Base-by-base conservation (phyloP, 2,329 filamentous ascomycete genomes). In the Aspergillus ustus region DNA sequence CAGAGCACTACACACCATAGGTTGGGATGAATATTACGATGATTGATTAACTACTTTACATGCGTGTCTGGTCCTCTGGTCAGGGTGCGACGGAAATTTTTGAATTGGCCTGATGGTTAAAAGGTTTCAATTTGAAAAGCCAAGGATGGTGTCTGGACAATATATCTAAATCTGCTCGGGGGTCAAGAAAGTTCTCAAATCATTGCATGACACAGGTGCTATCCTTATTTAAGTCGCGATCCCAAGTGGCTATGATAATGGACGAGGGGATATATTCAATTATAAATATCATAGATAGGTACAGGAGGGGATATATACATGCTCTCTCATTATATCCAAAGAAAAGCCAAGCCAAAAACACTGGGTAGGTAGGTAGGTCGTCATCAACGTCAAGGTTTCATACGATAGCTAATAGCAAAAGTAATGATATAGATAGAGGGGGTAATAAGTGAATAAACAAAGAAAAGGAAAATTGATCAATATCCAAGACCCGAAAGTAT, bases 401-500 rank as follows among this genome's bases (percentile, higher is more conserved):
- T 55, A 55, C n/a, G 28, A 44, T 40, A 44, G 20, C 40, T 8
- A 28, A 53, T 9, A 44, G 44, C 22, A 28, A 50, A 22, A 31
- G 17, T 43, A 3, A 40, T 40, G 34, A 40, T 40, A 40, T 15
- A 25, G 11, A 40, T 11, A 15, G 34, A 40, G 13, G 31, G 9
- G 13, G 8, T 15, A 37, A 37, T 37, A 37, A 37, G 13, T 37
- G 17, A 31, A 44, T 43, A 49, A 54, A 9, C 13, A 37, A 50
- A 48, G 31, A n/a, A 40, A 50, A 28, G 22, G 43, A 50, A 48
- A 13, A 51, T 52, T 49, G 25, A 25, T 25, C 51, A 61, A 52
- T 69, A 68, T 34, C 67, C 67, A 50, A 70, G 64, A 19, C 65
- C 63, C 46, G 62, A 63, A 29, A 70, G 58, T 6, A 68, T 57